These are phyloP conservation scores for Euphrasia confusa DNA, from an alignment of 257 asterid species.

Conservation along the genomic window DNA sequence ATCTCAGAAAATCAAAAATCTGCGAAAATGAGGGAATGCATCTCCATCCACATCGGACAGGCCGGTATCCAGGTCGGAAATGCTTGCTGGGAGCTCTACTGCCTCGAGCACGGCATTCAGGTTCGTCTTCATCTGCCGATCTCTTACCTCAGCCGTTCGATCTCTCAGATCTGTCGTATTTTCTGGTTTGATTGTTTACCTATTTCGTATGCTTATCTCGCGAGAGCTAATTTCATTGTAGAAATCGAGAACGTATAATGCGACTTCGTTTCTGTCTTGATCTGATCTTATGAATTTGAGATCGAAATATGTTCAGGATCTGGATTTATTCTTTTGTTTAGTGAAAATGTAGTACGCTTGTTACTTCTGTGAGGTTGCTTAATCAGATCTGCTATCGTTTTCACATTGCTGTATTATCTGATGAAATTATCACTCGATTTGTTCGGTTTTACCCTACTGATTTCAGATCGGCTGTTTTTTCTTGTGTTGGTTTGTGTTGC, in stretches of 20 bases:
- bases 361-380: not conserved
- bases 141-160: not conserved
- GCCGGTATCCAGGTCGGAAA: constrained; percentile 97
- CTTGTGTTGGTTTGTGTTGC: too few species aligned
- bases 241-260: not conserved
- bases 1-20: not conserved
- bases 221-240: not conserved
- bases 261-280: not conserved
- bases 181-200: not conserved
- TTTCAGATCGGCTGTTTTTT: not conserved
- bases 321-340: not conserved
- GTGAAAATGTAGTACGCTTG: not conserved
- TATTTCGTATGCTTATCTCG: not conserved
- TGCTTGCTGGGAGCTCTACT: constrained; percentile 94
- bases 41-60: constrained; percentile 94
- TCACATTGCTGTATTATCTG: not conserved
- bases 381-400: not conserved
- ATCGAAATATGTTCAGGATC: not conserved
- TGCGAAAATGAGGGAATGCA: constrained; percentile 87
- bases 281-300: constrained; percentile 11
- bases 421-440: not conserved
- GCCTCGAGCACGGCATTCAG: constrained; percentile 91
- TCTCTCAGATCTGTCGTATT: constrained; percentile 17
- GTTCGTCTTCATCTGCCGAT: constrained; percentile 22
- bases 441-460: not conserved